Percentiles rank a stretch among this genome's conserved stretches.
Conservation (phyloP, 2,329 filamentous ascomycete species). For the Claviceps quebecensis region DNA sequence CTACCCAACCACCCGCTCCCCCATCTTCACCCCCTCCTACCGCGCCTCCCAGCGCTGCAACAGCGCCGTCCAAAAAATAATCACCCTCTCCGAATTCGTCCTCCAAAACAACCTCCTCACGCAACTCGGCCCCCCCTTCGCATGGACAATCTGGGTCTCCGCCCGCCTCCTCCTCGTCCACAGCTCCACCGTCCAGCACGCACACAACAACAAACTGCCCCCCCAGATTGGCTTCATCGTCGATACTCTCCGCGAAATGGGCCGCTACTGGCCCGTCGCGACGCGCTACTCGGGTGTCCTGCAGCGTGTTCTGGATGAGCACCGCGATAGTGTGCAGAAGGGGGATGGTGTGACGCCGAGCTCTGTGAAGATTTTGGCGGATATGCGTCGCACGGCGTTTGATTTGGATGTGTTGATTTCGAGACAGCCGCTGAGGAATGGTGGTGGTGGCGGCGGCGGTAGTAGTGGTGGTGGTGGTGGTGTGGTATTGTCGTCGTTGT, state of each 20-base stretch:
- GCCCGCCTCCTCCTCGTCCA: slow-evolving; percentile 79
- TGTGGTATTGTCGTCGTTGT: too few relatives aligned
- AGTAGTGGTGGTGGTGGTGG: too few relatives aligned
- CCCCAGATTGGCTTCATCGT: slow-evolving; percentile 72
- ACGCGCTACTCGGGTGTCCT: slow-evolving; percentile 68
- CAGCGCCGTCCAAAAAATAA: slow-evolving; percentile 69
- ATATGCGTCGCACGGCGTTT: slow-evolving; percentile 83
- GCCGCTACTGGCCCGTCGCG: slow-evolving; percentile 73
- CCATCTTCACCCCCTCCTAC: slow-evolving; percentile 80
- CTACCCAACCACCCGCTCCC: slow-evolving; percentile 77
- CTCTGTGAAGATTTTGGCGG: slow-evolving; percentile 73
- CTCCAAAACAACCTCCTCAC: slow-evolving; percentile 58
- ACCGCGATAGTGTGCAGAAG: slow-evolving; percentile 61
- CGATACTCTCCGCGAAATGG: slow-evolving; percentile 67
- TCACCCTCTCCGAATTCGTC: slow-evolving; percentile 65
- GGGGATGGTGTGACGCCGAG: slow-evolving; percentile 66
- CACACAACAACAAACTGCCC: slow-evolving; percentile 48
- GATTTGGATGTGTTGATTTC: slow-evolving; percentile 85
- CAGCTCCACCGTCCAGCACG: slow-evolving; percentile 64
- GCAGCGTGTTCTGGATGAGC: slow-evolving; percentile 73
- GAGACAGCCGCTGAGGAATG: slow-evolving; percentile 46
- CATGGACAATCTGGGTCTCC: slow-evolving; percentile 85
- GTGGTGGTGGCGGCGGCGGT: slow-evolving; percentile 14
- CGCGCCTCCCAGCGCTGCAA: slow-evolving; percentile 74
- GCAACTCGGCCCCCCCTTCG: slow-evolving; percentile 79